Base-by-base conservation (phyloP, 345 rosid species). In the Eucalyptus tenuipes region DNA sequence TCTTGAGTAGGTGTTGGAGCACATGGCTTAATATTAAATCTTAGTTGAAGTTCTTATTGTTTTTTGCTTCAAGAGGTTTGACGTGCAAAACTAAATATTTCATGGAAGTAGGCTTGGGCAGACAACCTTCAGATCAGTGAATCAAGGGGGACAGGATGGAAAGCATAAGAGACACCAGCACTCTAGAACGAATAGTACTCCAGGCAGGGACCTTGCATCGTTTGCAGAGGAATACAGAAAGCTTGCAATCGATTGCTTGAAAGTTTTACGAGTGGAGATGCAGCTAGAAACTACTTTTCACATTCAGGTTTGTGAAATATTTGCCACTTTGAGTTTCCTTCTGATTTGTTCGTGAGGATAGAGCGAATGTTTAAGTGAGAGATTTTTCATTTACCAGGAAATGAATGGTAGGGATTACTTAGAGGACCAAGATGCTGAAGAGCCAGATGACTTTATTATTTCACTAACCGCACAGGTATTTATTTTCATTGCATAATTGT, bases 221-320 rank as follows among this genome's bases (percentile, higher is more conserved):
- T 95, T 95, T 95, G 97, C 99, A 12, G 96, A 97, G 86, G 97
- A 97, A 91, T 98, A 96, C 90, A 93, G 99, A 90, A 98, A 96
- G 93, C 95, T 98, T 87, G 98, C 99, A 45, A 94, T 96, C 89
- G 99, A 98, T 90, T 98, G 99, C 94, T 92, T 98, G 55, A 98
- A 98, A 91, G 99, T 97, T 92, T 93, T 98, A 92, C 98, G 97
- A n/a, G 95, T 98, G 47, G 99, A 98, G 94, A 98, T 97, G 99
- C 98, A 96, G 92, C 89, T 98, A 95, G 98, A 97, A 90, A 96
- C 99, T 89, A 90, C 97, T 92, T 98, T 96, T 91, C 98, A 96
- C 92, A 90, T 97, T 93, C 99, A 98, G 98, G 99, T 98, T 86
- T 11, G 82, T 57, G 24, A 68, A 33, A 64, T 68, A 33, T 68